Base-by-base conservation (phyloP, 1,284 basidiomycete genomes). In the Marasmius fiardii region DNA sequence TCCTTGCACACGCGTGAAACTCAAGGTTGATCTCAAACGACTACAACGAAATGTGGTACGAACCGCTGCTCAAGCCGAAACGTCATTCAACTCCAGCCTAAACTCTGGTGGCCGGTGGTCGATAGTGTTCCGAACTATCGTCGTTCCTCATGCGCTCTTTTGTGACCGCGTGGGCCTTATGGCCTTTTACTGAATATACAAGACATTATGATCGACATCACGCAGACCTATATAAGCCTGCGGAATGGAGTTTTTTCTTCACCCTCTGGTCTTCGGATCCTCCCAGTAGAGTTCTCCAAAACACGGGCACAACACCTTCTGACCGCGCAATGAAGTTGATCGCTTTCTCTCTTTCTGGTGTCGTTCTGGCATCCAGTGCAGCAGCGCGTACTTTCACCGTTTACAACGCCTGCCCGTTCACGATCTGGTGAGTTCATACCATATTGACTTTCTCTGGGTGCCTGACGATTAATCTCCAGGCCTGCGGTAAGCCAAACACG, bases 401-500 rank as follows among this genome's bases (percentile, higher is more conserved):
- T 37, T 66, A 71, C 60, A 76, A 76, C 62, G 68, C 67, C 4
- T 77, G 76, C 55, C 70, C 75, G 0, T 77, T 75, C 63, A 77
- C 75, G 8, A 73, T 77, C 54, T 77, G 75, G 76, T 76, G 62
- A 18, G 66, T 47, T 34, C 16, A 28, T 33, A 4, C 14, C n/a
- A 44, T 16, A 20, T 35, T 37, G 5, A 33, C 23, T 28, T 14
- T 39, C 11, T 49, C 16, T 6, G 21, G 6, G 28, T n/a, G 45
- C 4, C n/a, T 37, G 48, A 35, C 21, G 39, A 23, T 8, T 31
- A 8, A 2, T 43, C 61, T 52, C 51, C 55, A 75, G 70, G 72
- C 72, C 73, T 16, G 74, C 69, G 45, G 73, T 72, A 67, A 58
- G 53, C 51, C 43, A 6, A n/a, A n/a, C n/a, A n/a, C 21, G 1